Conservation (phyloP, 2,329 filamentous ascomycete species). For the Talaromyces sp. region DNA sequence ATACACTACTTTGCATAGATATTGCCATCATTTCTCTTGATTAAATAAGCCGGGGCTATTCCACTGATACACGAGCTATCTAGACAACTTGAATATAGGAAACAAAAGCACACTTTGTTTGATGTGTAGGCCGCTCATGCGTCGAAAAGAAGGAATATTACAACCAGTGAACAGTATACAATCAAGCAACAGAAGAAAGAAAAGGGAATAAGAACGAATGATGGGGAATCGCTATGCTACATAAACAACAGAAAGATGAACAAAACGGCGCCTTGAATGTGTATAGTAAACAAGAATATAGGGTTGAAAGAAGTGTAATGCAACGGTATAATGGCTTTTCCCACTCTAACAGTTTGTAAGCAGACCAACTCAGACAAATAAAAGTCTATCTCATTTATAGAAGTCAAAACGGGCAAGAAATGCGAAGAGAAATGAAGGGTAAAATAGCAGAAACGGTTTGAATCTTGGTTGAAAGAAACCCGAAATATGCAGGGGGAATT, state of each 20-base stretch:
- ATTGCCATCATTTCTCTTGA: not conserved
- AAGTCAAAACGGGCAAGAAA: not conserved
- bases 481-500: not conserved
- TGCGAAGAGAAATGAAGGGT: not conserved
- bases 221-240: slow-evolving; percentile 5
- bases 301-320: not conserved
- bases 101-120: not conserved
- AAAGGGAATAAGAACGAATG: not conserved
- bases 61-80: not conserved
- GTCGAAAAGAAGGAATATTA: not conserved
- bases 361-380: not conserved
- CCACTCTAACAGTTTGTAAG: not conserved
- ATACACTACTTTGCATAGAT: too few species aligned
- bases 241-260: not conserved
- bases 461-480: not conserved
- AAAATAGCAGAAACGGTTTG: not conserved
- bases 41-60: not conserved
- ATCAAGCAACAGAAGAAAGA: not conserved
- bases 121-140: not conserved
- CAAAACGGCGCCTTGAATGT: not conserved
- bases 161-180: not conserved
- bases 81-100: not conserved
- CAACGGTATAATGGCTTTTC: not conserved
- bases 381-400: not conserved
- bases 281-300: not conserved